These are phyloP conservation scores for Nephromyces sp. DNA, from an alignment of 169 alveolate genomes.

Conservation along the genomic window DNA sequence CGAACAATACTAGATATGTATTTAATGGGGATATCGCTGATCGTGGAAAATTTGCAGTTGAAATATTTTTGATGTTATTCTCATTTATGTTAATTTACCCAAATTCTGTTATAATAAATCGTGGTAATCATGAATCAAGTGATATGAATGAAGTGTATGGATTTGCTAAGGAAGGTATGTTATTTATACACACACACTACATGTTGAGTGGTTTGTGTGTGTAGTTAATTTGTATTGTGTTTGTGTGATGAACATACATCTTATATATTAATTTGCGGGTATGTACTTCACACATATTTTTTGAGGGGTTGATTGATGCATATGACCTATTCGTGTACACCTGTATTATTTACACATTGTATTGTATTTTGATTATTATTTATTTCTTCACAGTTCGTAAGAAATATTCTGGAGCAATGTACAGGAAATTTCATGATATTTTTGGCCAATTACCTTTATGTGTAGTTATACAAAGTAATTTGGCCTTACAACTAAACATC, in stretches of 20 bases:
- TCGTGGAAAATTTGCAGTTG: slow-evolving; percentile 72
- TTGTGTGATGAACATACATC: too few species aligned
- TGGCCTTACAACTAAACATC: too few species aligned
- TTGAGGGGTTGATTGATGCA: too few species aligned
- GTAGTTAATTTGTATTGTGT: too few species aligned
- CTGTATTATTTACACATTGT: too few species aligned
- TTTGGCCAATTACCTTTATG: slow-evolving; percentile 72
- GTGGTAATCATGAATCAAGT: slow-evolving; percentile 81
- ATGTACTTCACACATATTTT: too few species aligned
- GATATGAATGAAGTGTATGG: slow-evolving; percentile 83
- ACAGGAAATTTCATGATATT: slow-evolving; percentile 66
- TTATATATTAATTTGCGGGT: too few species aligned
- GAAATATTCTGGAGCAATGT: slow-evolving; percentile 74
- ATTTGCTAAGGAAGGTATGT: slow-evolving; percentile 56
- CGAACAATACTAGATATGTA: slow-evolving; percentile 41
- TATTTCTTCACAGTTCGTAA: too few species aligned
- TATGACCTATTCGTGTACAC: too few species aligned
- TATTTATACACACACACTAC: too few species aligned
- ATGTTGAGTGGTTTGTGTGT: too few species aligned
- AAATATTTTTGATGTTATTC: slow-evolving; percentile 66
- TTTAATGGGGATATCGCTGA: slow-evolving; percentile 86
- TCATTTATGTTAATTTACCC: slow-evolving; percentile 72
- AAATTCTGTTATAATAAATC: slow-evolving; percentile 61
- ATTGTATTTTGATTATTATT: too few species aligned
- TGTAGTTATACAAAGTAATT: slow-evolving; percentile 64